Conservation (phyloP, 1,284 basidiomycete genomes). For the Leccinum fallax region DNA sequence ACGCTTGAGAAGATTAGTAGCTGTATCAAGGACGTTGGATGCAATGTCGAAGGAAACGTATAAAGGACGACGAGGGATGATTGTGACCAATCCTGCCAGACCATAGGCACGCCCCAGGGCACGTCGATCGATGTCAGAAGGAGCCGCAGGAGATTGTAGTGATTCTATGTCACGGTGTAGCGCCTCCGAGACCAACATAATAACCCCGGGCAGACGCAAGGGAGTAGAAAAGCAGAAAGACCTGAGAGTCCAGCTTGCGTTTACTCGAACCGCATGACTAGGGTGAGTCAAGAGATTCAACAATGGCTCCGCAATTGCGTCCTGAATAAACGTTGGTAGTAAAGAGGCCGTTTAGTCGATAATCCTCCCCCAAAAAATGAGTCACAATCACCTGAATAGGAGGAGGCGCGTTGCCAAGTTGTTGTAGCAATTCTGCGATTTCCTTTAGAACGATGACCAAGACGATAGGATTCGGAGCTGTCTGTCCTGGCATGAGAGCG, state of each 20-base stretch:
- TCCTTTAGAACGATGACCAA: conserved; percentile 83
- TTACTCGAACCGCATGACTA: conserved; percentile 83
- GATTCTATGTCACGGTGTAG: conserved; percentile 83
- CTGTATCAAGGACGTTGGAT: conserved; percentile 89
- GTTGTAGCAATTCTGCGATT: conserved; percentile 82
- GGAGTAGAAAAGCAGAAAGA: conserved; percentile 92
- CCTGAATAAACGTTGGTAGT: conserved; percentile 43
- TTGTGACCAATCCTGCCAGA: conserved; percentile 83
- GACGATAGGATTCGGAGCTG: conserved; percentile 69
- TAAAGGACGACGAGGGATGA: conserved; percentile 85
- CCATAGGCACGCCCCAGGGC: conserved; percentile 89
- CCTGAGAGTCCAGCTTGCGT: conserved; percentile 85
- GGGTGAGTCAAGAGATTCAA: conserved; percentile 87
- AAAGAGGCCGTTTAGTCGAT: conserved; percentile 6
- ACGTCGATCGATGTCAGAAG: conserved; percentile 72
- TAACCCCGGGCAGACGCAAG: conserved; percentile 76
- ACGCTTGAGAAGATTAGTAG: conserved; percentile 87
- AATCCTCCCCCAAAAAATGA: not conserved
- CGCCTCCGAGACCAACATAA: conserved; percentile 74
- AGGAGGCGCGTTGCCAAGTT: conserved; percentile 90
- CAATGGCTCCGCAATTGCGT: conserved; percentile 85
- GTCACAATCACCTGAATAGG: conserved; percentile 70
- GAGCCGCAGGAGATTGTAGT: conserved; percentile 66
- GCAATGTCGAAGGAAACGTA: conserved; percentile 96
- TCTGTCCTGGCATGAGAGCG: conserved; percentile 85